Base-by-base conservation (phyloP, 306 rosid species). In the Rubus idaeus region DNA sequence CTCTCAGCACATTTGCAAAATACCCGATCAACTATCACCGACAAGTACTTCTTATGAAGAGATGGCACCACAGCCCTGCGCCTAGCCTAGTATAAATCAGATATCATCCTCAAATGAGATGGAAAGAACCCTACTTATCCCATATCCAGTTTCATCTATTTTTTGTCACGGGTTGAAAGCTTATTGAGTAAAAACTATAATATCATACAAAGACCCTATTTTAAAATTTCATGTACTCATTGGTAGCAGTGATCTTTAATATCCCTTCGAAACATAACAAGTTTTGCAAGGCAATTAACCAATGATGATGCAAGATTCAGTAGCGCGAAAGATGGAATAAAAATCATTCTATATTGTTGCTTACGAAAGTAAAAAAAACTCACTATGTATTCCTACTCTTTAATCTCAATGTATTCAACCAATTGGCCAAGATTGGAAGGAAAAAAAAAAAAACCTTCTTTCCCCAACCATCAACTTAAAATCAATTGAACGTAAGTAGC, bases 11-110 rank as follows among this genome's bases (percentile, higher is more conserved):
- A 92, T 86, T 80, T 88, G 85, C 93, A 88, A 68, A 95, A 90
- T 23, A 95, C 99, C 68, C 90, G 89, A 81, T 92, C 97, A 62
- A 95, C 96, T 64, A 95, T 89, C 80, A 90, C 80, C 2, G 99
- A 89, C 85, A 92, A 86, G 91, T 92, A 95, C 73, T 91, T 89
- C 83, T 86, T 95, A 76, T 92, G 97, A 80, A 95, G 99, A 53
- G 99, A 95, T 44, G 99, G 93, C 86, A 92, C 97, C 86, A 95
- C 93, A 68, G 97, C 98, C 88, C 98, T 87, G 81, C 97, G 97
- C 79, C 98, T 87, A 42, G 89, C 97, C 98, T 95, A 77, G 39
- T 60, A 83, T 60, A 81, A 78, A 80, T 71, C 68, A 74, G 71
- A 87, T 77, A 77, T 44, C 49, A 13, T 55, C 51, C 67, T 72